Evolutionary conservation across 768 basidiomycete species (phyloP).

Genomic region (Neoboletus subvelutipes): DNA sequence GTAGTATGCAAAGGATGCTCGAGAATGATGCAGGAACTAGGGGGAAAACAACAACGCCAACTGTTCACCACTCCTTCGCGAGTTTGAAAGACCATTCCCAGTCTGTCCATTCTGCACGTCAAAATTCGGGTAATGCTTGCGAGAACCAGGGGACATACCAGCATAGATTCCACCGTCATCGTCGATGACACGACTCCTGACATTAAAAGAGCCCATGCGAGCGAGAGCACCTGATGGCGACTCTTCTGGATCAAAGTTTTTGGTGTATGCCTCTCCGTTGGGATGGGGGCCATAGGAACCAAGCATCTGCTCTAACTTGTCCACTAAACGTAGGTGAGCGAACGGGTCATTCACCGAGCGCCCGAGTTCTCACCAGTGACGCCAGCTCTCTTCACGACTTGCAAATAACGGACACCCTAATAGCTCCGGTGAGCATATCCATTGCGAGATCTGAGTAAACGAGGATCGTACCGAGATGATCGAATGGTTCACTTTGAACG

Average conservation of each 20-base stretch:
- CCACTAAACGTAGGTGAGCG: slow-evolving; percentile 51
- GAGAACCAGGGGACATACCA: slow-evolving; percentile 46
- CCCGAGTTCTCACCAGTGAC: slow-evolving; percentile 55
- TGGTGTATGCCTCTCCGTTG: slow-evolving; percentile 62
- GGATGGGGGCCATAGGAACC: slow-evolving; percentile 85
- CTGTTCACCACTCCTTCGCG: slow-evolving; percentile 81
- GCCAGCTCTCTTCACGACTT: slow-evolving; percentile 81
- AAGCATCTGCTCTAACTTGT: slow-evolving; percentile 91
- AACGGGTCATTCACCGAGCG: not conserved
- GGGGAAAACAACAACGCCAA: slow-evolving; percentile 4
- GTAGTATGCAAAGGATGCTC: slow-evolving; percentile 31
- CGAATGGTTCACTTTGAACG: slow-evolving; percentile 85
- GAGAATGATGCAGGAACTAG: slow-evolving; percentile 24
- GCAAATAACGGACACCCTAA: slow-evolving; percentile 82
- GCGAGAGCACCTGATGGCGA: slow-evolving; percentile 81
- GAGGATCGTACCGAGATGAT: slow-evolving; percentile 68
- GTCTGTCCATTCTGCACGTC: slow-evolving; percentile 19
- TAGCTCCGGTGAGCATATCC: slow-evolving; percentile 22
- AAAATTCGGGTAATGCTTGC: slow-evolving; percentile 1
- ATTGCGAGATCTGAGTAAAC: not conserved
- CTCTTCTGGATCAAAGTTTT: slow-evolving; percentile 74
- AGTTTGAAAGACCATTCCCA: slow-evolving; percentile 84
- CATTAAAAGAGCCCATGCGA: slow-evolving; percentile 74
- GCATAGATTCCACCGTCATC: slow-evolving; percentile 83
- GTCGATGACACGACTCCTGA: slow-evolving; percentile 81